phyloP scores from a whole-genome alignment of 148 eudicot species.

The Rhododendron griersonianum region DNA sequence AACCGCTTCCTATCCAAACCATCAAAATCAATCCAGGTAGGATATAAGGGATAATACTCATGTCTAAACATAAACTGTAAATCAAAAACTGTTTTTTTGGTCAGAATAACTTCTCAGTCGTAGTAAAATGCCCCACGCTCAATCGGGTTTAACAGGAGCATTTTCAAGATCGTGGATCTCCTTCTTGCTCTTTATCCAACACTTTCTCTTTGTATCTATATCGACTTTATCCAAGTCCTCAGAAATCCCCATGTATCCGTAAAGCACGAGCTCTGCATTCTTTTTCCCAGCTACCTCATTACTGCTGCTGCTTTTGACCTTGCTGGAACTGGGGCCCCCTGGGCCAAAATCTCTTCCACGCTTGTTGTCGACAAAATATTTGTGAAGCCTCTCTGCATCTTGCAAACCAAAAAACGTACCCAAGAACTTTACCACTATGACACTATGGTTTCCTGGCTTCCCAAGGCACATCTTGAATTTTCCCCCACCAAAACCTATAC shows the following conservation, averaged over 20 bases:
- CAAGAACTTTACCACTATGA: conserved; percentile 46
- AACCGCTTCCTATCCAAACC: not conserved
- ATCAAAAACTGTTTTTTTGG: not conserved
- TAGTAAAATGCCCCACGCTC: not conserved
- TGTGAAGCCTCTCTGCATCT: conserved; percentile 49
- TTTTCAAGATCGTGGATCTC: conserved; percentile 51
- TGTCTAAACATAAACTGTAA: not conserved
- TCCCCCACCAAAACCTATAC: conserved; percentile 37
- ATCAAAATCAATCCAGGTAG: not conserved
- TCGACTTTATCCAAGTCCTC: conserved; percentile 51
- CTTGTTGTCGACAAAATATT: conserved; percentile 30
- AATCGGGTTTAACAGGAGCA: conserved; percentile 43
- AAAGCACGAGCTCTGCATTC: conserved; percentile 29
- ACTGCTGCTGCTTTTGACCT: conserved; percentile 20
- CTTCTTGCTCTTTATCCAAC: conserved; percentile 45
- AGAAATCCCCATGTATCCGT: conserved; percentile 51
- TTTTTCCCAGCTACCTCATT: conserved; percentile 7
- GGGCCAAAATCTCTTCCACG: conserved; percentile 40
- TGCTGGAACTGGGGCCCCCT: conserved; percentile 16
- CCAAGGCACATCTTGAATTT: conserved; percentile 35
- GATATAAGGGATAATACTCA: not conserved
- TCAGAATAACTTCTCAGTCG: not conserved
- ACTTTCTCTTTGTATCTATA: conserved; percentile 39
- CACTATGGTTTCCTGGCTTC: conserved; percentile 37
- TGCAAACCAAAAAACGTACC: conserved; percentile 48